Percentiles rank a stretch among this genome's conserved stretches.
Evolutionary conservation across 2,329 filamentous ascomycete genomes (phyloP).

Genomic region (Claviceps cyperi): DNA sequence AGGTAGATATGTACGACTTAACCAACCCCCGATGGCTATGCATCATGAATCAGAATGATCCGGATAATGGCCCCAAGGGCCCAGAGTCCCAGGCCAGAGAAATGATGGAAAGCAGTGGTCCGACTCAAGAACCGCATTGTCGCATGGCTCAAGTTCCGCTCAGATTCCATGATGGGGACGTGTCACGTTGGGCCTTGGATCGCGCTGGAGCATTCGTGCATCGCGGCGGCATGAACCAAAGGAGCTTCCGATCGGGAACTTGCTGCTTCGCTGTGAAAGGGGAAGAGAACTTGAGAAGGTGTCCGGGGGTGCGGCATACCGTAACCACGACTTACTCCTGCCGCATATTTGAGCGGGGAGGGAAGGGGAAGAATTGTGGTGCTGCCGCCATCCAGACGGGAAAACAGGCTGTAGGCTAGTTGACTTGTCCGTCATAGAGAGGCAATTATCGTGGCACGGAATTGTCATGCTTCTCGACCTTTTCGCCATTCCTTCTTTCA

Average conservation of each 20-base stretch:
- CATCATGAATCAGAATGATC: background rate
- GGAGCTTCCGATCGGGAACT: background rate
- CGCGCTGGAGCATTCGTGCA: too few relatives aligned
- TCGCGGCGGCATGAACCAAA: too few relatives aligned
- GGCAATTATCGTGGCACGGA: background rate
- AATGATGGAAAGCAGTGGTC: background rate
- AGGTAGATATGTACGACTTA: background rate
- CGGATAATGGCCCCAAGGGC: background rate
- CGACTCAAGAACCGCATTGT: background rate
- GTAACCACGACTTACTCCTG: conserved; percentile 1
- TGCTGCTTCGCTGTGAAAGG: background rate
- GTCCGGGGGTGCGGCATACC: background rate
- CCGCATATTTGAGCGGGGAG: background rate
- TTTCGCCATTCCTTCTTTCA: background rate
- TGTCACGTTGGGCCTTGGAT: too few relatives aligned
- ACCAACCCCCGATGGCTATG: background rate
- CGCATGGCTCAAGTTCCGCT: background rate
- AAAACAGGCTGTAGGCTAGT: background rate
- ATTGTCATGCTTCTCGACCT: background rate
- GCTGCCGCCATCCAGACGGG: background rate
- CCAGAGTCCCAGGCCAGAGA: background rate
- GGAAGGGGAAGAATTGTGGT: background rate
- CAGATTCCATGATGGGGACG: background rate
- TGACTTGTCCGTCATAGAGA: background rate
- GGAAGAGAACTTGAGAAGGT: too few relatives aligned